Evolutionary conservation across 306 rosid genomes (phyloP).

Genomic region (Prosopis cineraria): DNA sequence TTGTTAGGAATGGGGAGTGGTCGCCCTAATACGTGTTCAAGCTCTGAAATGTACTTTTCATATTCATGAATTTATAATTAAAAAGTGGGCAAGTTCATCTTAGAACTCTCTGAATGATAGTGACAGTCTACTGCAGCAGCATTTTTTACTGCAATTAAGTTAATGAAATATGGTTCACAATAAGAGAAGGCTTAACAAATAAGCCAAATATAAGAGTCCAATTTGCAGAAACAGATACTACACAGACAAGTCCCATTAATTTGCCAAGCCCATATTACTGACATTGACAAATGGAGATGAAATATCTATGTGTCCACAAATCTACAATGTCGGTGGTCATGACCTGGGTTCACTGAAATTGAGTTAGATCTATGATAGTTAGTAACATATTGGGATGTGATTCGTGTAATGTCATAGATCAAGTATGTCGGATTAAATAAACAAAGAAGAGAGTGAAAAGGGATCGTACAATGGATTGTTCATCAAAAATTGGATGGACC

Average conservation of each 20-base stretch:
- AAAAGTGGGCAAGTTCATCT: not conserved
- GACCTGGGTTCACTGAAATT: conserved; percentile 22
- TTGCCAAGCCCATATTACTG: not conserved
- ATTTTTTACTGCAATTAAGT: not conserved
- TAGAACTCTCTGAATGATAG: not conserved
- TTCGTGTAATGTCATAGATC: not conserved
- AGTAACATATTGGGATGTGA: not conserved
- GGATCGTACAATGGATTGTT: conserved; percentile 11
- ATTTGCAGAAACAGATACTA: not conserved
- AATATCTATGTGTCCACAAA: not conserved
- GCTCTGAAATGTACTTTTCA: not conserved
- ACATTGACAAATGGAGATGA: conserved; percentile 11
- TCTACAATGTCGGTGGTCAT: conserved; percentile 31
- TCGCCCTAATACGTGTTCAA: not conserved
- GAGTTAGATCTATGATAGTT: not conserved
- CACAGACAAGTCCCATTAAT: not conserved
- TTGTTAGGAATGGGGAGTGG: too few species aligned
- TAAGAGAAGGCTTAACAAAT: not conserved
- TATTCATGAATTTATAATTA: not conserved
- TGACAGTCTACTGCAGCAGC: not conserved
- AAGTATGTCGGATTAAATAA: conserved; percentile 6
- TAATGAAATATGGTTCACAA: conserved; percentile 6
- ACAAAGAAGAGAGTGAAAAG: conserved; percentile 9
- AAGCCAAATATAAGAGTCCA: not conserved
- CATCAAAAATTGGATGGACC: conserved; percentile 20